These are phyloP conservation scores for Encephalitozoon hellem DNA, from an alignment of 371 early-diverging fungal species.

Conservation along the genomic window DNA sequence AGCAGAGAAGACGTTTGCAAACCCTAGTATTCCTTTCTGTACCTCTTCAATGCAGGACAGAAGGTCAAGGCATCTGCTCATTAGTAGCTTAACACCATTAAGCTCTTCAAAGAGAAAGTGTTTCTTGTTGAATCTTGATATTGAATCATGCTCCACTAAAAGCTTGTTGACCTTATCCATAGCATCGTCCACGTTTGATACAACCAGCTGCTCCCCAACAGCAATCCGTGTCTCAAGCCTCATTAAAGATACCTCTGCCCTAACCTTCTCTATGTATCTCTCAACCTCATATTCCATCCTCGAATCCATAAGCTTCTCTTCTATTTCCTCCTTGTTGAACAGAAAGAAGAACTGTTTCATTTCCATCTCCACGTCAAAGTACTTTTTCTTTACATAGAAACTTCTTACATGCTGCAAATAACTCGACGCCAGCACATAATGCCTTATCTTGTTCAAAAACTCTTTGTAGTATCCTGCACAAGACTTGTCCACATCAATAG, in stretches of 20 bases:
- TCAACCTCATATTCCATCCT: background rate
- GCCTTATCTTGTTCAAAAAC: background rate
- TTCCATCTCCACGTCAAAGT: background rate
- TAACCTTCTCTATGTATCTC: background rate
- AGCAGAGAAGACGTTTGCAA: background rate
- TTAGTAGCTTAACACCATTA: background rate
- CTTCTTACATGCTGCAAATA: background rate
- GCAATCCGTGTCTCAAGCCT: background rate
- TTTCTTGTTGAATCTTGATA: background rate
- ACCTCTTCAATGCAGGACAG: background rate
- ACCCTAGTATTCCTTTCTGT: background rate
- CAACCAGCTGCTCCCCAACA: background rate
- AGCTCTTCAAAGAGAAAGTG: background rate
- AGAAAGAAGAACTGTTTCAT: background rate
- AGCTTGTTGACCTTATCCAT: background rate
- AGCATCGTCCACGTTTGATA: background rate
- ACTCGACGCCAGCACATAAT: background rate
- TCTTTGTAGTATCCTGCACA: background rate
- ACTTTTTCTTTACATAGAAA: background rate
- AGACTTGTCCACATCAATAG: background rate
- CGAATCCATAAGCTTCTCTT: background rate
- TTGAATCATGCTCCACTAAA: background rate
- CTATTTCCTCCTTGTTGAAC: background rate
- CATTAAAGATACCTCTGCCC: background rate
- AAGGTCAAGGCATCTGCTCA: background rate